Evolutionary conservation across 805 yeast genomes (phyloP), one percentile per base, ranked within the genome.

Genomic region (Pichia pseudocactophila): DNA sequence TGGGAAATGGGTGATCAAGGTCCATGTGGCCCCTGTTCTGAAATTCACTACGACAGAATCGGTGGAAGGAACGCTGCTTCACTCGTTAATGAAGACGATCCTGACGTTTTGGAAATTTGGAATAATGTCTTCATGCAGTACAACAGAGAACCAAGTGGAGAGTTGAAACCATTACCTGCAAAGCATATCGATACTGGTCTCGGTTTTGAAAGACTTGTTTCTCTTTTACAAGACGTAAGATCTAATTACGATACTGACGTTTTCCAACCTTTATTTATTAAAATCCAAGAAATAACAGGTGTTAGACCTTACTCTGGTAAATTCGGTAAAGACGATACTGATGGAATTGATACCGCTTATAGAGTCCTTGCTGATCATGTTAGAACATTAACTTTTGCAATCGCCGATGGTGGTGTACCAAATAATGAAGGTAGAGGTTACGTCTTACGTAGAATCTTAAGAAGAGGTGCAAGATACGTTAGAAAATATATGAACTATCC

Each of bases 1-100:
- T 92, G 99, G 99, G 99, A 92, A 71, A 92, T 92, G 99, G 99
- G 99, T 56, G 99, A 94, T 60, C 97, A 90, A 70, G 99, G 99
- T 52, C 99, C 99, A 38, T 92, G 99, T 71, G 99, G 99, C 49
- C 99, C 99, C 40, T 94, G 98, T 69, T 83, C 95, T 19, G 99
- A 92, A 66, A 76, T 92, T 54, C 99, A 92, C 65, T 92, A 87
- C 64, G 99, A 92, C 66, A 80, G 98, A 68, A 88, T 92, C 51
- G 98, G 98, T 51, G 97, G 97, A 45, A 82, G 99, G 71, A 90
- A 92, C 59, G 98, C 97, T 42, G 71, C 97, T 16, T 56, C 66
- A 49, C 72, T 94, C 50, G 99, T 92, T 55, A 92, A 92, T 63
- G 78, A 77, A 79, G 99, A 92, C 66, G 99, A 92, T 63, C 98